Percentiles rank a stretch among this genome's conserved stretches.
Evolutionary conservation across 2,329 filamentous ascomycete genomes (phyloP).

Genomic region (Nannizzia gypsea): DNA sequence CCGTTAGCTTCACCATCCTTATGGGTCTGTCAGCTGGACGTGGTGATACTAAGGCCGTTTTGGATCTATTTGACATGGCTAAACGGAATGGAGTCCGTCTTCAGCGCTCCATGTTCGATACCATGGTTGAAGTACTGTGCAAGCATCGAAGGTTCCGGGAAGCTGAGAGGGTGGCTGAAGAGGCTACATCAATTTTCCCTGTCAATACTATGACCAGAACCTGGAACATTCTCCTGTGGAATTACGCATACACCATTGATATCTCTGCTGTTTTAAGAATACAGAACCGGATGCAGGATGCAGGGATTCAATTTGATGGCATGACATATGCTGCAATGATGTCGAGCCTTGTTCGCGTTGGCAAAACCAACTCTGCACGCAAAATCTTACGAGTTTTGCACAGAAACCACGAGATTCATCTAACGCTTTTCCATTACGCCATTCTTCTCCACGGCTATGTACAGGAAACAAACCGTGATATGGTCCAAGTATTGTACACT

Average conservation of each 20-base stretch:
- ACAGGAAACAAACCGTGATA: constrained; percentile 35
- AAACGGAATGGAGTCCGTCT: constrained; percentile 42
- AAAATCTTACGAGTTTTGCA: constrained; percentile 38
- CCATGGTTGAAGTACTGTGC: constrained; percentile 57
- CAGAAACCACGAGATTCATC: constrained; percentile 26
- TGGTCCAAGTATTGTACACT: constrained; percentile 41
- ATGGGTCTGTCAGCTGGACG: constrained; percentile 59
- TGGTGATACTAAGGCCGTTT: constrained; percentile 61
- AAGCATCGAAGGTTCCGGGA: constrained; percentile 43
- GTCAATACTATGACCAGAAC: constrained; percentile 47
- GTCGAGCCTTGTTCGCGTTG: constrained; percentile 42
- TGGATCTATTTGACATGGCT: constrained; percentile 54
- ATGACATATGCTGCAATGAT: constrained; percentile 53
- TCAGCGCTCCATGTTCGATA: constrained; percentile 48
- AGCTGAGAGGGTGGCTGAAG: constrained; percentile 49
- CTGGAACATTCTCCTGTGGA: constrained; percentile 67
- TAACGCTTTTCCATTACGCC: constrained; percentile 35
- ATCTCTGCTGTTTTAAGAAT: constrained; percentile 42
- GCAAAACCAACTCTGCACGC: constrained; percentile 45
- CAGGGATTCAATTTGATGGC: constrained; percentile 41
- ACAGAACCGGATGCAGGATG: constrained; percentile 44
- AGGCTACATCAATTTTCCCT: constrained; percentile 42
- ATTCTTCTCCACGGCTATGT: constrained; percentile 41
- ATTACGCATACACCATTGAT: constrained; percentile 55
- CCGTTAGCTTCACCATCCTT: constrained; percentile 57